Evolutionary conservation across 1,284 basidiomycete genomes (phyloP).

Genomic region (Apiotrichum domesticum): DNA sequence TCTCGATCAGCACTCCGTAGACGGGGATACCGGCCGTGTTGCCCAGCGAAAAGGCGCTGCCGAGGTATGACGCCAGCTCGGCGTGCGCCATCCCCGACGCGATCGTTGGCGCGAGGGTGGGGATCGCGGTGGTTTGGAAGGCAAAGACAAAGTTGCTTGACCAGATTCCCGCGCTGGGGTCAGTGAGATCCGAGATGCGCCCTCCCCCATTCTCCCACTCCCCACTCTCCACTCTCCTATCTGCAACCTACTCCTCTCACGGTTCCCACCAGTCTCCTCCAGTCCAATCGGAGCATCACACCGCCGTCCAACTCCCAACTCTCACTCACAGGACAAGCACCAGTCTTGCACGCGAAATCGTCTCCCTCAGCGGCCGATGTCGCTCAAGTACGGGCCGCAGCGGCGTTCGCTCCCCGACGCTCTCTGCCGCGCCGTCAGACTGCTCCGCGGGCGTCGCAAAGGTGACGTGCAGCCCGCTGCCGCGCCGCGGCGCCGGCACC

Average conservation of each 20-base stretch:
- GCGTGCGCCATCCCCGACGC: constrained; percentile 35
- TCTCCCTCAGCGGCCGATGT: constrained; percentile 6
- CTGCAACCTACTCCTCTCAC: too few species aligned
- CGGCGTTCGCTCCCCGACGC: not conserved
- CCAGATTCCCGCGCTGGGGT: constrained; percentile 23
- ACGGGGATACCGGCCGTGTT: constrained; percentile 46
- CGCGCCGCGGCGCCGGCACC: too few species aligned
- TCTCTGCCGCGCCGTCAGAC: not conserved
- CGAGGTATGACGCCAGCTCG: constrained; percentile 43
- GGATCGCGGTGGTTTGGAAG: constrained; percentile 42
- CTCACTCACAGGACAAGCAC: constrained; percentile 8
- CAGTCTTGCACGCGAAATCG: constrained; percentile 9
- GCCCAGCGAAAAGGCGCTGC: constrained; percentile 39
- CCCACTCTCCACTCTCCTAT: too few species aligned
- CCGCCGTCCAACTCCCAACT: too few species aligned
- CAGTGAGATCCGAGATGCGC: too few species aligned
- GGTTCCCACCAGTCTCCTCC: too few species aligned
- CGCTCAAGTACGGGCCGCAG: not conserved
- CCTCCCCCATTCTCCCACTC: too few species aligned
- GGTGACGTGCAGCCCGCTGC: too few species aligned
- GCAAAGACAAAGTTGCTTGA: constrained; percentile 45
- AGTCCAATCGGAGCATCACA: too few species aligned
- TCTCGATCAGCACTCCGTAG: constrained; percentile 46
- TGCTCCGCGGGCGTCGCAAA: too few species aligned
- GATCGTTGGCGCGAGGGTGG: constrained; percentile 39